phyloP scores from a whole-genome alignment of 768 basidiomycete species.

The Cystofilobasidium macerans region DNA sequence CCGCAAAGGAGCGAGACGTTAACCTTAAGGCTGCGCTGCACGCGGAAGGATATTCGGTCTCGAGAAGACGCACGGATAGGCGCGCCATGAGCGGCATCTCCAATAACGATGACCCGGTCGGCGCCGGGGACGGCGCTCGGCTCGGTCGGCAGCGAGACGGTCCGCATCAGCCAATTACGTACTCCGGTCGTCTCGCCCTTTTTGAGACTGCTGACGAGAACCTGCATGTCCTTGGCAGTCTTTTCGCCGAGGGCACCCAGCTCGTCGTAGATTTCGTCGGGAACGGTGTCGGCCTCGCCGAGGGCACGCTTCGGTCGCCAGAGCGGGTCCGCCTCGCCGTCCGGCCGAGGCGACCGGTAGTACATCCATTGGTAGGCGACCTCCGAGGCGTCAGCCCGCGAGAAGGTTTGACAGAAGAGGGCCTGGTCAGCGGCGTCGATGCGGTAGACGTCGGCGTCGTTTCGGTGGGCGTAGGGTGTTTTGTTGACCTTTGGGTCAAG shows the following conservation, averaged over 20 bases:
- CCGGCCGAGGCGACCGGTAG: not conserved
- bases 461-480: not conserved
- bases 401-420: not conserved
- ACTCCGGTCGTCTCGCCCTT: not conserved
- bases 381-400: not conserved
- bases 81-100: slow-evolving; percentile 19
- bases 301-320: slow-evolving; percentile 3
- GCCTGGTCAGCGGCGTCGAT: not conserved
- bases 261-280: slow-evolving; percentile 11
- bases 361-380: slow-evolving; percentile 16
- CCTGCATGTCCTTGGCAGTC: not conserved
- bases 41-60: too few relatives aligned
- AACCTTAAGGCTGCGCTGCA: too few relatives aligned
- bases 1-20: too few relatives aligned
- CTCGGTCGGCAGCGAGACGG: not conserved
- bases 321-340: slow-evolving; percentile 11
- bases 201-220: not conserved
- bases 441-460: slow-evolving; percentile 5
- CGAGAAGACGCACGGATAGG: slow-evolving; percentile 15
- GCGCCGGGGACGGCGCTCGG: not conserved
- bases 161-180: slow-evolving; percentile 18
- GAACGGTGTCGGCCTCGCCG: slow-evolving; percentile 3
- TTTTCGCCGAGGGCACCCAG: not conserved
- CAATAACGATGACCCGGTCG: slow-evolving; percentile 18
- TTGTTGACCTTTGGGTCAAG: not conserved